Evolutionary conservation across 2,329 filamentous ascomycete genomes (phyloP), one percentile per base, ranked within the genome.

Genomic region (Penicillium sp.): DNA sequence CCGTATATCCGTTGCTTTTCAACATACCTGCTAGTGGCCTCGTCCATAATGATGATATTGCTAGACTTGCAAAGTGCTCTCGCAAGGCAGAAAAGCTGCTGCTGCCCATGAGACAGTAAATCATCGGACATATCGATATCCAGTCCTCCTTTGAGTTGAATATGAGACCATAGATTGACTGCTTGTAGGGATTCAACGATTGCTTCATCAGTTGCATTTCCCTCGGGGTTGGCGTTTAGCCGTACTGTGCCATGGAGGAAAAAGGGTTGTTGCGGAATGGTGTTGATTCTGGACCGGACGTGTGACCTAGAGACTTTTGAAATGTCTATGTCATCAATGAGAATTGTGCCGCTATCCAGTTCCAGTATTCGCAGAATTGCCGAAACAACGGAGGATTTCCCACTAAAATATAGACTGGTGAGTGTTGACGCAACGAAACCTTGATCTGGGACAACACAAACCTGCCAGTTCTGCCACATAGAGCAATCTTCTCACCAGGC

Each of bases 21-120:
- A 2, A 41, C 49, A n/a, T 45, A 58, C 57, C 57, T 61, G 53
- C 57, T 58, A 7, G 57, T 60, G 1, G 56, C 54, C 35, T 62
- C 60, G 35, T 61, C 57, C 37, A 62, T 53, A 24, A 61, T 54
- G 3, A 61, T 28, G 33, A 69, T 56, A 10, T 52, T 56, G 33
- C 60, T 59, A 6, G 54, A 47, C 24, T 73, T 63, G 5, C 82
- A 58, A 8, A 82, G 65, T 0, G 78, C 80, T 0, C 80, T 62
- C 0, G 76, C 79, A 0, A 84, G 69, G 45, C 73, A 77, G 47
- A 84, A 80, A 0, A 84, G 67, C 57, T 83, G 80, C 28, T 73
- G 72, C 61, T 83, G 79, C 0, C 81, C 81, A 19, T 73, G 15
- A 75, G 67, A 45, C 63, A 67, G 10, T 70, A 57, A 33, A 68